Conservation (phyloP, 208 protist genomes). For the Baffinella frigidus region DNA sequence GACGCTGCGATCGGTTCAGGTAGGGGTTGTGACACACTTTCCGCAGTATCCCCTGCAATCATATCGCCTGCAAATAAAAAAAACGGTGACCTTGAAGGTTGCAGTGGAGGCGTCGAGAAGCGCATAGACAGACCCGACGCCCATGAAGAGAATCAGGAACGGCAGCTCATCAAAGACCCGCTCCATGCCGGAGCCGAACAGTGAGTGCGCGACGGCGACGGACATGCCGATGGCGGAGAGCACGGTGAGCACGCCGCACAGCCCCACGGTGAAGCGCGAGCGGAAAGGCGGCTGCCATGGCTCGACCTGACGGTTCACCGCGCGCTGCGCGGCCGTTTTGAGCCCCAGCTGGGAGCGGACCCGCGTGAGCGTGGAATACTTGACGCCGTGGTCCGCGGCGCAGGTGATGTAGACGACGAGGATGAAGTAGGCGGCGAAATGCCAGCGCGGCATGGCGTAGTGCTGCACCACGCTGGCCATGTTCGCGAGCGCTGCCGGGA, state of each 20-base stretch:
- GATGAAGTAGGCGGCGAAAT: not conserved
- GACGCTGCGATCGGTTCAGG: too few species aligned
- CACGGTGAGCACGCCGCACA: constrained; percentile 22
- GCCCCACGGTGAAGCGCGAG: not conserved
- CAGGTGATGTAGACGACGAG: not conserved
- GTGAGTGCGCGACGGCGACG: not conserved
- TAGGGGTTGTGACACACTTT: too few species aligned
- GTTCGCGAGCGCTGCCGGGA: too few species aligned
- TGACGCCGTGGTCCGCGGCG: constrained; percentile 12
- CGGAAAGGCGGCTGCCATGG: not conserved
- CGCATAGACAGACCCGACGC: not conserved
- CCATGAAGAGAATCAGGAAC: constrained; percentile 33
- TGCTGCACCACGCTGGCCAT: not conserved
- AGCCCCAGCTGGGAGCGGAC: not conserved
- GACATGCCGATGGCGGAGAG: not conserved
- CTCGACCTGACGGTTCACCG: not conserved
- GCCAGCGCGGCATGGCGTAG: constrained; percentile 26
- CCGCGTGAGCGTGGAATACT: constrained; percentile 9
- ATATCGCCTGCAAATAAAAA: too few species aligned
- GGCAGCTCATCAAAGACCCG: not conserved
- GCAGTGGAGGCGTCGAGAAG: not conserved
- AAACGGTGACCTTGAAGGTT: not conserved
- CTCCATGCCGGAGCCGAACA: not conserved
- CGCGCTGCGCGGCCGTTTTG: not conserved
- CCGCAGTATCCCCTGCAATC: too few species aligned